Evolutionary conservation across 768 basidiomycete genomes (phyloP).

Genomic region (Lactarius quietus): DNA sequence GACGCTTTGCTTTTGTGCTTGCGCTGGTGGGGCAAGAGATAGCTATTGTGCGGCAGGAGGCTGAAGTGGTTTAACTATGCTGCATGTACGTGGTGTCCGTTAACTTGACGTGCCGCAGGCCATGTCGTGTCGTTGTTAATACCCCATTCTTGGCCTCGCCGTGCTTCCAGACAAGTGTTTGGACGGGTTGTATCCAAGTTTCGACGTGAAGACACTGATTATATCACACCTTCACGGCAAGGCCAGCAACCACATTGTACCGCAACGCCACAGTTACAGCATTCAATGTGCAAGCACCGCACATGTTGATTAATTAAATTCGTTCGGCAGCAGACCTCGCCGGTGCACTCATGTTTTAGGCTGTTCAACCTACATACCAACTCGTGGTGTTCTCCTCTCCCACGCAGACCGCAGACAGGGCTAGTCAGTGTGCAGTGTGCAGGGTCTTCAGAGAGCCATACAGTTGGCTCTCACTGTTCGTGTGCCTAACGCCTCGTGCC

Average conservation of each 20-base stretch:
- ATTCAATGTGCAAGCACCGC: background rate
- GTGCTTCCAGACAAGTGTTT: background rate
- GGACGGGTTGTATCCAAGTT: background rate
- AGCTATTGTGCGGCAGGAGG: background rate
- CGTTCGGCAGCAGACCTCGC: background rate
- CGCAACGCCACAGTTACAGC: background rate
- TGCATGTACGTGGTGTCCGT: background rate
- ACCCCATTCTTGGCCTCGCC: background rate
- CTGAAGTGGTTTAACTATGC: background rate
- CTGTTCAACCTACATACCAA: background rate
- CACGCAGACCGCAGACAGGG: background rate
- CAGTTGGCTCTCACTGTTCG: background rate
- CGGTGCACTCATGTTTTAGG: background rate
- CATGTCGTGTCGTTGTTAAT: background rate
- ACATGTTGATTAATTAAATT: conserved; percentile 3
- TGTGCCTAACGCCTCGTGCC: background rate
- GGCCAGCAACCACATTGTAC: background rate
- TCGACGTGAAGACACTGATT: background rate
- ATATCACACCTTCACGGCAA: background rate
- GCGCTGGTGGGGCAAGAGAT: background rate
- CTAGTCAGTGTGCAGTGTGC: background rate
- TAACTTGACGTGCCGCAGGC: background rate
- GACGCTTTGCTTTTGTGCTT: background rate
- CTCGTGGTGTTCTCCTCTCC: background rate
- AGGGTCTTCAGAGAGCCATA: background rate